Evolutionary conservation across 768 basidiomycete genomes (phyloP).

Genomic region (Tricholoma matsutake): DNA sequence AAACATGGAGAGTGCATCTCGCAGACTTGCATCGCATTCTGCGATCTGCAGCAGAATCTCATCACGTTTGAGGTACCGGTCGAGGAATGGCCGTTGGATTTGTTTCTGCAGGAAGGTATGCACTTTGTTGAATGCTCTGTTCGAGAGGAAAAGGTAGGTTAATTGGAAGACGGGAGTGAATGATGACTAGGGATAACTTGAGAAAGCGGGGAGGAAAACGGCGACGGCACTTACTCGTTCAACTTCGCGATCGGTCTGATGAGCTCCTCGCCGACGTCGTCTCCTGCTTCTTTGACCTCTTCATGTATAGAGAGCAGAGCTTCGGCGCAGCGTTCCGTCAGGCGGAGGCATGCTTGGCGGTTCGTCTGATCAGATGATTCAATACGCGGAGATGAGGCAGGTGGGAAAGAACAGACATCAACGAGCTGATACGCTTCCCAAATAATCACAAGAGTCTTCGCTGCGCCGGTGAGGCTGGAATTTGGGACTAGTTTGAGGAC

Average conservation of each 20-base stretch:
- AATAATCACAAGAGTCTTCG: constrained; percentile 51
- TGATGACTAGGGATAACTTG: not conserved
- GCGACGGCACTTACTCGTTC: constrained; percentile 37
- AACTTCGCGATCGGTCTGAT: constrained; percentile 47
- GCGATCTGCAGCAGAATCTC: constrained; percentile 58
- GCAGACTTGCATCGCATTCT: constrained; percentile 42
- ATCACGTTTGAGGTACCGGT: constrained; percentile 72
- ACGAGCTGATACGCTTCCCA: constrained; percentile 63
- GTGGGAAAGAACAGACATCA: constrained; percentile 45
- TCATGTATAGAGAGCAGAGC: constrained; percentile 58
- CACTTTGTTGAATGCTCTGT: constrained; percentile 42
- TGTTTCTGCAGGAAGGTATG: constrained; percentile 56
- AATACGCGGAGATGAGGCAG: not conserved
- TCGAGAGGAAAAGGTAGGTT: not conserved
- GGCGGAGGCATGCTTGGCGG: constrained; percentile 62
- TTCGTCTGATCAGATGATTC: constrained; percentile 49
- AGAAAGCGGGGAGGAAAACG: not conserved
- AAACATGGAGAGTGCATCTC: not conserved
- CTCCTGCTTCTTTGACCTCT: constrained; percentile 58
- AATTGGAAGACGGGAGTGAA: not conserved
- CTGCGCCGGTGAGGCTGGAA: constrained; percentile 36
- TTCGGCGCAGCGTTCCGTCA: constrained; percentile 71
- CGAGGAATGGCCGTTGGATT: constrained; percentile 65
- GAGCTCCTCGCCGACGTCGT: constrained; percentile 46
- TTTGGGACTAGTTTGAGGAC: not conserved